Evolutionary conservation across 306 rosid genomes (phyloP).

Genomic region (Macrotyloma uniflorum): DNA sequence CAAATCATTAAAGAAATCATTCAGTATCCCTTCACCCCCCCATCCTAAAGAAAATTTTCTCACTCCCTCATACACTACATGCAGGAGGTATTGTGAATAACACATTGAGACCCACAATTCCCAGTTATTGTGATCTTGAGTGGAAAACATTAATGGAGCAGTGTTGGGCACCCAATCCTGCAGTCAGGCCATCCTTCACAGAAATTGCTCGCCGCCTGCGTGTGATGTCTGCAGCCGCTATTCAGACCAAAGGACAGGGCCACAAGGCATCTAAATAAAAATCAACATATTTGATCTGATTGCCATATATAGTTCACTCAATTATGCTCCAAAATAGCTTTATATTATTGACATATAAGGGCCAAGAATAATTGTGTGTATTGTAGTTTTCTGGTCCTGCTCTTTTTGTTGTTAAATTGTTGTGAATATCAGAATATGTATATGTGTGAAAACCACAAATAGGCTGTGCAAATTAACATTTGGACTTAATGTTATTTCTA

Average conservation of each 20-base stretch:
- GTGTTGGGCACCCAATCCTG: conserved; percentile 98
- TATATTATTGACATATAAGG: conserved; percentile 19
- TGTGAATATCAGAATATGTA: conserved; percentile 29
- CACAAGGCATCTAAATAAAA: conserved; percentile 71
- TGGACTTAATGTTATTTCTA: conserved; percentile 26
- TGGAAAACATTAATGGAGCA: conserved; percentile 93
- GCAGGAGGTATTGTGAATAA: conserved; percentile 96
- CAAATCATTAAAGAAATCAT: conserved; percentile 1
- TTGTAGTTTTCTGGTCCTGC: conserved; percentile 36
- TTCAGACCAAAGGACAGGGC: conserved; percentile 77
- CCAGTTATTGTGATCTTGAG: conserved; percentile 77
- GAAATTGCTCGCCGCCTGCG: conserved; percentile 83
- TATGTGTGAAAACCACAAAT: conserved; percentile 37
- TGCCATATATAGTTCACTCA: conserved; percentile 43
- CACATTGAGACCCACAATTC: conserved; percentile 88
- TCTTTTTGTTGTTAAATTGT: conserved; percentile 22
- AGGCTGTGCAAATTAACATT: conserved; percentile 14
- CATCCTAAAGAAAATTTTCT: neutral
- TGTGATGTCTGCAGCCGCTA: conserved; percentile 70
- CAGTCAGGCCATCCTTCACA: conserved; percentile 86
- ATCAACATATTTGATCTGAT: conserved; percentile 39
- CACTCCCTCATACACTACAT: neutral
- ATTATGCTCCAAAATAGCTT: conserved; percentile 35
- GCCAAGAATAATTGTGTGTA: conserved; percentile 33
- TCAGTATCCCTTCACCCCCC: neutral